Conservation (phyloP, 352 stramenopile genomes). For the Phytopythium sindhum region DNA sequence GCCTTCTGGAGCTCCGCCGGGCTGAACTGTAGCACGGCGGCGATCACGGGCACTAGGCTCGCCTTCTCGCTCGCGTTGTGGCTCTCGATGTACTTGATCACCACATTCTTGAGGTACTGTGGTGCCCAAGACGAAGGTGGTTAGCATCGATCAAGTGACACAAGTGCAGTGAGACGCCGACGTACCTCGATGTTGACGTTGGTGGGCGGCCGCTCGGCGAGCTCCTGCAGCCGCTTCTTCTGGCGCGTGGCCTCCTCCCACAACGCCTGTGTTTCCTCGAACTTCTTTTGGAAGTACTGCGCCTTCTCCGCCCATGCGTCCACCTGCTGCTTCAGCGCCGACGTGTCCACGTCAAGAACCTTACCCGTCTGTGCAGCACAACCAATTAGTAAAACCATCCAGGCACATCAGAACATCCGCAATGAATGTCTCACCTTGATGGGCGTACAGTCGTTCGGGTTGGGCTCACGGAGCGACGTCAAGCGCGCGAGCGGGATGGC, state of each 20-base stretch:
- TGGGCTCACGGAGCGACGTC: constrained; percentile 6
- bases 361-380: neutral
- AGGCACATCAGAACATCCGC: neutral
- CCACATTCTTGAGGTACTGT: constrained; percentile 83
- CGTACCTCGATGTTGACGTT: constrained; percentile 69
- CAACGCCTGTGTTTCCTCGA: constrained; percentile 42
- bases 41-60: constrained; percentile 76
- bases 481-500: constrained; percentile 39
- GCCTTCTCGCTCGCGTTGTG: constrained; percentile 72
- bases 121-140: neutral
- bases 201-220: constrained; percentile 33
- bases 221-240: constrained; percentile 52
- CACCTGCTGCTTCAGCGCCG: constrained; percentile 41
- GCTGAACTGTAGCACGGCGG: constrained; percentile 70
- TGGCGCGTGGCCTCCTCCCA: constrained; percentile 52
- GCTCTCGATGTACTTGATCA: constrained; percentile 84
- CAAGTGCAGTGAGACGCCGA: neutral
- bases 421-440: neutral
- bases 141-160: neutral
- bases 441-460: neutral
- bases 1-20: constrained; percentile 65
- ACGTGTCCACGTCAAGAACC: constrained; percentile 24
- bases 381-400: neutral
- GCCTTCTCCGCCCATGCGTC: constrained; percentile 39
- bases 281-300: constrained; percentile 44